Conservation (phyloP, 192 early-diverging fungal species). For the Glomus cerebriforme region DNA sequence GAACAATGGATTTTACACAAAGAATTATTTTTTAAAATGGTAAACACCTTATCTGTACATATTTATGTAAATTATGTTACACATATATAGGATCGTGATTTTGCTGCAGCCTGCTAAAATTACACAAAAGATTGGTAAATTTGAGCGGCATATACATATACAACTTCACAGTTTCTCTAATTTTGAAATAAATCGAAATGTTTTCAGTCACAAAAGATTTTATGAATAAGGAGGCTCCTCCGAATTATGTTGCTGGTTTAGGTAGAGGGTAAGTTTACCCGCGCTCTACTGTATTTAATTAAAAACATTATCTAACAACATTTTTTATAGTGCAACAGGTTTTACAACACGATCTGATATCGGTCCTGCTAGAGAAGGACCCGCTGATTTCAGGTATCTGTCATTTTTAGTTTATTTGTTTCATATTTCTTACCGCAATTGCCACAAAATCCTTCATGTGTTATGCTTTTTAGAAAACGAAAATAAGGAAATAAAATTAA, state of each 20-base stretch:
- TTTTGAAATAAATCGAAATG: conserved; percentile 38
- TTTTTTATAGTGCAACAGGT: conserved; percentile 72
- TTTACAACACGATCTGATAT: conserved; percentile 99
- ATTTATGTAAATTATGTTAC: too few species aligned
- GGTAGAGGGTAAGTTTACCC: conserved; percentile 71
- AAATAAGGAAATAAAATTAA: background rate
- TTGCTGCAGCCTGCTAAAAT: too few species aligned
- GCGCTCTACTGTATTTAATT: too few species aligned
- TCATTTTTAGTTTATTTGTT: background rate
- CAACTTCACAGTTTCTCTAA: too few species aligned
- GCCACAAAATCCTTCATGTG: background rate
- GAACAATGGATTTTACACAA: background rate
- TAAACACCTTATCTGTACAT: too few species aligned
- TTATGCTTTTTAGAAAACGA: background rate
- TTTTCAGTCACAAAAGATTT: conserved; percentile 82
- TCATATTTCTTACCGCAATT: background rate
- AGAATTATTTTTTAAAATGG: too few species aligned
- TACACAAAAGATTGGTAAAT: too few species aligned
- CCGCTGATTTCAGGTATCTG: conserved; percentile 47
- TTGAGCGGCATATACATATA: too few species aligned
- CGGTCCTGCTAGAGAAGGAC: conserved; percentile 88
- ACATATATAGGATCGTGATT: too few species aligned
- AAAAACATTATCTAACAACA: too few species aligned
- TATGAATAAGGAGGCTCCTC: conserved; percentile 87
- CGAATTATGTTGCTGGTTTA: conserved; percentile 96